phyloP scores from a whole-genome alignment of 1,284 basidiomycete species.

The Somion occarium region DNA sequence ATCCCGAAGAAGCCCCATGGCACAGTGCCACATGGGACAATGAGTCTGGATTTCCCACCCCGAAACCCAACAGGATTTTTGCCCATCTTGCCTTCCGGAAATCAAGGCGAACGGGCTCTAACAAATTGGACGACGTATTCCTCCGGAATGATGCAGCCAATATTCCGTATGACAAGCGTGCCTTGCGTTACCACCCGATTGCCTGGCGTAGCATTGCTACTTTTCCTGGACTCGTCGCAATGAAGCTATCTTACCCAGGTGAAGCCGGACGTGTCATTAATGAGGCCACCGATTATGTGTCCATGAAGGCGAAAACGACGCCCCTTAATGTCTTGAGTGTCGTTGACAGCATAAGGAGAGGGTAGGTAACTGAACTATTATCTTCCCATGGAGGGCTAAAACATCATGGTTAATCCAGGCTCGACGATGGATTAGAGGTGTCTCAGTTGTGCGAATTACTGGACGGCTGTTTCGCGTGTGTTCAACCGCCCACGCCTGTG shows the following conservation, averaged over 20 bases:
- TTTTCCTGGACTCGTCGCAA: neutral
- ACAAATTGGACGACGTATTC: neutral
- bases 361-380: no score
- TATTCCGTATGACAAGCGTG: neutral
- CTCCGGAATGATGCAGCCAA: neutral
- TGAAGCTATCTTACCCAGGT: neutral
- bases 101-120: no score
- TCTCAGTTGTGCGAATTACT: neutral
- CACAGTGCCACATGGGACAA: neutral
- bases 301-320: no score
- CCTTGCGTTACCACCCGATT: neutral
- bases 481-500: neutral
- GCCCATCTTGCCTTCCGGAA: neutral
- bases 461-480: neutral
- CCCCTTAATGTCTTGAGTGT: no score
- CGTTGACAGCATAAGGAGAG: no score
- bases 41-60: neutral
- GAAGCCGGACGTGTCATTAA: no score
- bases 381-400: no score
- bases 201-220: neutral
- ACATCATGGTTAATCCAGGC: no score
- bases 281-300: no score
- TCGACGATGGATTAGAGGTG: neutral
- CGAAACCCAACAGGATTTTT: neutral
- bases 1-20: constrained; percentile 3